A percentile compares a stretch with the other conserved stretches of the same genome.
phyloP scores from a whole-genome alignment of 2,329 filamentous ascomycete species.

The Elsinoe necatrix region DNA sequence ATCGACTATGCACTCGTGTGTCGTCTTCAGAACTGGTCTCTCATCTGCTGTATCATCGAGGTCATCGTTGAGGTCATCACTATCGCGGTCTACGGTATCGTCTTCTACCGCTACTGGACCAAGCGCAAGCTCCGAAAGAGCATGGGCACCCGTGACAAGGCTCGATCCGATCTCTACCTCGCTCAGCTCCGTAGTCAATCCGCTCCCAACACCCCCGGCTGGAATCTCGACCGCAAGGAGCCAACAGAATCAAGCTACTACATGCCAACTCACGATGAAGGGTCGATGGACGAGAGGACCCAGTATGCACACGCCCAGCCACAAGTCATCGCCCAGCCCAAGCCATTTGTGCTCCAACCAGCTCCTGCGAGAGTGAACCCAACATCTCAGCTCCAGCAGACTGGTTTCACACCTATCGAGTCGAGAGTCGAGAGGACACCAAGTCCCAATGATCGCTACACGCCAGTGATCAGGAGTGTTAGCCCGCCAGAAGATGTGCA shows the following conservation, averaged over 20 bases:
- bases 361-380: conserved; percentile 74
- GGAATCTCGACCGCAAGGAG: conserved; percentile 32
- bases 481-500: conserved; percentile 36
- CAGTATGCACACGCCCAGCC: conserved; percentile 51
- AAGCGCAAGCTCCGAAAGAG: conserved; percentile 93
- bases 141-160: conserved; percentile 91
- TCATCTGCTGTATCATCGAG: conserved; percentile 97
- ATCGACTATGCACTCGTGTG: conserved; percentile 87
- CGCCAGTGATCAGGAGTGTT: conserved; percentile 12
- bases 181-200: conserved; percentile 61
- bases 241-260: conserved; percentile 18
- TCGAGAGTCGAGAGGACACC: conserved; percentile 20
- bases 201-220: conserved; percentile 88
- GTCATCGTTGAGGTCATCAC: conserved; percentile 85
- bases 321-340: conserved; percentile 34
- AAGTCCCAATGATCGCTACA: conserved; percentile 19
- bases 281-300: conserved; percentile 42
- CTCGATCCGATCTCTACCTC: conserved; percentile 89
- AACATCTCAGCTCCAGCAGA: conserved; percentile 60
- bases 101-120: conserved; percentile 96
- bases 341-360: conserved; percentile 76
- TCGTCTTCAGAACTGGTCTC: conserved; percentile 86
- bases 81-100: conserved; percentile 83
- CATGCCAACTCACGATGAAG: conserved; percentile 29
- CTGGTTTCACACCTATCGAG: conserved; percentile 49